Evolutionary conservation across 306 rosid species (phyloP).

Genomic region (Rosa chinensis): DNA sequence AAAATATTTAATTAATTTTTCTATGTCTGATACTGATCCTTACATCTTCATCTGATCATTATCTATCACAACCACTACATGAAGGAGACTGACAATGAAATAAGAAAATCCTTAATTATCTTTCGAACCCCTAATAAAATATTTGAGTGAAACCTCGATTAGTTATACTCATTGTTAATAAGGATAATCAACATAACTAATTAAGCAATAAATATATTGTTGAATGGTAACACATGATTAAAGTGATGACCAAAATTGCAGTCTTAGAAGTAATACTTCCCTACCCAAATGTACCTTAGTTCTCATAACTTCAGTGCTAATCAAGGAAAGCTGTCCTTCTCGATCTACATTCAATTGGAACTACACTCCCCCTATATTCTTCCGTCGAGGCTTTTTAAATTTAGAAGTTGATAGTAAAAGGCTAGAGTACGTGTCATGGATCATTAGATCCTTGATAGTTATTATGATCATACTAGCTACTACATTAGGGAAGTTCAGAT

Average conservation of each 20-base stretch:
- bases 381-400: not conserved
- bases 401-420: not conserved
- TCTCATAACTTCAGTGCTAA: not conserved
- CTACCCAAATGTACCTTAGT: not conserved
- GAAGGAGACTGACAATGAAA: constrained; percentile 20
- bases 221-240: not conserved
- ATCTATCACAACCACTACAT: constrained; percentile 17
- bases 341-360: not conserved
- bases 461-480: not conserved
- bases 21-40: constrained; percentile 13
- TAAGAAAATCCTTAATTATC: not conserved
- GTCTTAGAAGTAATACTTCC: not conserved
- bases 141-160: not conserved
- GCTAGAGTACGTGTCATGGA: not conserved
- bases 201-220: not conserved
- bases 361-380: not conserved
- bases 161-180: not conserved
- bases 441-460: not conserved
- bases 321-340: not conserved
- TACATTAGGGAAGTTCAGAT: not conserved
- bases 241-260: not conserved
- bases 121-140: not conserved
- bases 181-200: not conserved
- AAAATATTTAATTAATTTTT: not conserved
- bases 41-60: constrained; percentile 1